Base-by-base conservation (phyloP, 345 rosid genomes). In the Gossypium raimondii region DNA sequence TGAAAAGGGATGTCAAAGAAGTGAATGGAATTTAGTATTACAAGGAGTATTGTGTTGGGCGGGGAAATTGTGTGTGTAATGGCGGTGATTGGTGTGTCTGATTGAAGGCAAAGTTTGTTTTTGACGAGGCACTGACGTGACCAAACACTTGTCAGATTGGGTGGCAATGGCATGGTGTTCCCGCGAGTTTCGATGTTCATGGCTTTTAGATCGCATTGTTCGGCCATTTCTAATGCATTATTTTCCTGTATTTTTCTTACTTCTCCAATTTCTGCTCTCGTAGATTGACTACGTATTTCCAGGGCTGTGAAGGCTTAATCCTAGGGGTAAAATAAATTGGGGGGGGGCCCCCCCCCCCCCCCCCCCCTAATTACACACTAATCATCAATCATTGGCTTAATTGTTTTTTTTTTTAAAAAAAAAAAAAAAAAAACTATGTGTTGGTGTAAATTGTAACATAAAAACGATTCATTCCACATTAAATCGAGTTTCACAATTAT, bases 91-190 rank as follows among this genome's bases (percentile, higher is more conserved):
- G 34, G 47, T 22, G 71, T 34, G 7, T 34, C 24, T 69, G 73
- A 69, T 69, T 69, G 73, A 17, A 27, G 4, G 14, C 44, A 8
- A 34, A 53, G 62, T 55, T 34, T 55, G 62, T n/a, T 52, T 55
- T 2, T n/a, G 29, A 70, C 51, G 60, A 38, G 27, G 48, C 25
- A 48, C 22, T 17, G 27, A 9, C 17, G 2, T 10, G 10, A 25
- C 73, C 73, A 57, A 38, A 55, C 74, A 70, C 50, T 55, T 53
- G 74, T 53, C 63, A 53, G 20, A 44, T 70, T 70, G 7, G 11
- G 34, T 44, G 70, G 4, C n/a, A 45, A 11, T 38, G 34, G 4
- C 45, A n/a, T 41, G 63, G 29, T 34, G 17, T 53, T 70, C 74
- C 61, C 59, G 73, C 59, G 9, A 50, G n/a, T 69, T 51, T 67